phyloP scores from a whole-genome alignment of 768 basidiomycete genomes.

The Fomitopsis serialis region DNA sequence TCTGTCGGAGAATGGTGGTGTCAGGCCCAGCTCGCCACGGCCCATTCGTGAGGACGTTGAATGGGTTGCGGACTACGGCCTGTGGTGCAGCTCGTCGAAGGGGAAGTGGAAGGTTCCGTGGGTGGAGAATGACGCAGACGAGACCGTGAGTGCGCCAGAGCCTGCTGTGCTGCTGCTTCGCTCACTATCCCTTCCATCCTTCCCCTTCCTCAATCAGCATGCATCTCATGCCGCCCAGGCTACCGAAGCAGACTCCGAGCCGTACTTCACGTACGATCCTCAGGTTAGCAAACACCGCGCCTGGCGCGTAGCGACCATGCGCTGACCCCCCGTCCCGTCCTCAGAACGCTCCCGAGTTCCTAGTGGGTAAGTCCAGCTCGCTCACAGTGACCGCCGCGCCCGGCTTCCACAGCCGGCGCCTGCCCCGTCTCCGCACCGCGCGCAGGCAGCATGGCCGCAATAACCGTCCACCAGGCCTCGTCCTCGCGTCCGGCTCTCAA shows the following conservation, averaged over 20 bases:
- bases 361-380: conserved; percentile 16
- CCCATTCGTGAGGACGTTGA: conserved; percentile 2
- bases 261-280: conserved; percentile 13
- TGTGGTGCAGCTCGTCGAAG: conserved; percentile 14
- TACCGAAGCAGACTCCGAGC: not conserved
- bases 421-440: not conserved
- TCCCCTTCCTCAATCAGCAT: not conserved
- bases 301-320: not conserved
- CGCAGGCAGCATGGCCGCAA: not conserved
- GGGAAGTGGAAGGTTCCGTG: conserved; percentile 15
- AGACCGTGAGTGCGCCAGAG: not conserved
- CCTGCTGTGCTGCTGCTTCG: too few relatives aligned
- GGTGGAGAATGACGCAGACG: not conserved
- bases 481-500: not conserved
- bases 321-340: not conserved
- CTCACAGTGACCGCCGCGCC: conserved; percentile 5
- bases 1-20: not conserved
- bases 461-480: not conserved
- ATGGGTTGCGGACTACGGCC: conserved; percentile 12
- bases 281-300: conserved; percentile 7
- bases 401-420: conserved; percentile 11
- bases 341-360: conserved; percentile 16
- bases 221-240: not conserved
- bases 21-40: not conserved
- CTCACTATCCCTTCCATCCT: too few relatives aligned